Conservation (phyloP, 2,329 filamentous ascomycete species). For the Colletotrichum tofieldiae region DNA sequence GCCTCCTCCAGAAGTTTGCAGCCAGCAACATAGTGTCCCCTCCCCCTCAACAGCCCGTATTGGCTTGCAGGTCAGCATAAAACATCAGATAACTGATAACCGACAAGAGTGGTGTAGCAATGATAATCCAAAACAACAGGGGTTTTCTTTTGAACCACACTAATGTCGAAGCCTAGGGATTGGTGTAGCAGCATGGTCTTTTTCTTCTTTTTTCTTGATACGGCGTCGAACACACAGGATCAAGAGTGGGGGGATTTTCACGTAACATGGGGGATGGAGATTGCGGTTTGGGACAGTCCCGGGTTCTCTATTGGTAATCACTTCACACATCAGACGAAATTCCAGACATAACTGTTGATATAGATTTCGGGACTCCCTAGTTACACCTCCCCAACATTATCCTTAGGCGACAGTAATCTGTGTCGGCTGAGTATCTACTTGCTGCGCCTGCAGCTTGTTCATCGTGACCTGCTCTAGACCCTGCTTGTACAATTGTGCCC, state of each 20-base stretch:
- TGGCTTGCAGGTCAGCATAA: not conserved
- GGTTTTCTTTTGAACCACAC: not conserved
- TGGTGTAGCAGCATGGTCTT: not conserved
- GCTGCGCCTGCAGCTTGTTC: constrained; percentile 11
- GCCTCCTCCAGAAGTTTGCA: too few species aligned
- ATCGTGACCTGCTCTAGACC: constrained; percentile 45
- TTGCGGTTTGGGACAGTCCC: not conserved
- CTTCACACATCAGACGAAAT: too few species aligned
- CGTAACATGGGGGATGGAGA: not conserved
- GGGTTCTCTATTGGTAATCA: not conserved
- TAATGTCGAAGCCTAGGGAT: not conserved
- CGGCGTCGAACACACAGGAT: too few species aligned
- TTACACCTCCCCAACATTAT: not conserved
- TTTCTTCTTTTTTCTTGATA: too few species aligned
- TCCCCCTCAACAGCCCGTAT: not conserved
- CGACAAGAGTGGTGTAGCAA: not conserved
- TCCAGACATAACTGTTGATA: not conserved
- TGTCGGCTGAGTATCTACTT: constrained; percentile 5
- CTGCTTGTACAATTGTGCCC: constrained; percentile 52
- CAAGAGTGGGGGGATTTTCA: not conserved
- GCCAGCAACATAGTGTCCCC: not conserved
- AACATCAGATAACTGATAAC: not conserved
- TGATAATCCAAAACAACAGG: not conserved
- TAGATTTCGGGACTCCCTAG: not conserved
- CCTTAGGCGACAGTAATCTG: constrained; percentile 30